Conservation (phyloP, 108 stramenopile species). For the Nitzschia putrida region DNA sequence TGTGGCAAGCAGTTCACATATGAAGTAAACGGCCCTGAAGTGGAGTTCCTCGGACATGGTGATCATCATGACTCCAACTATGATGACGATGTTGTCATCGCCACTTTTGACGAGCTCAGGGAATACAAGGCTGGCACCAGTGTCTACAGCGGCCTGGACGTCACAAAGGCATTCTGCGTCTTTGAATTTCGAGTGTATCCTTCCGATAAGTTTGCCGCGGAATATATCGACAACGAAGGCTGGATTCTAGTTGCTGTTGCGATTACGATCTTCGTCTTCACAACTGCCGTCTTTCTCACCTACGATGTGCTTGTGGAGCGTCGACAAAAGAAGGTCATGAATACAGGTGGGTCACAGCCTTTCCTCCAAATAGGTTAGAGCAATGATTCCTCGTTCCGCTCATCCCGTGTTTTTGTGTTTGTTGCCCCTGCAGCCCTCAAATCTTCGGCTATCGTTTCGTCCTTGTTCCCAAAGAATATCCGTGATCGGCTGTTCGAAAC, state of each 20-base stretch:
- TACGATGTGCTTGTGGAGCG: slow-evolving; percentile 14
- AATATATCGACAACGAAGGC: too few relatives aligned
- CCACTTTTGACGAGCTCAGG: too few relatives aligned
- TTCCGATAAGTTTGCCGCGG: too few relatives aligned
- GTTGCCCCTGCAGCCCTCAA: neutral
- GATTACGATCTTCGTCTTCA: slow-evolving; percentile 1
- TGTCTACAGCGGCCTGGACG: too few relatives aligned
- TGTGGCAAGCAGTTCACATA: neutral
- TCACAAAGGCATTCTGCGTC: too few relatives aligned
- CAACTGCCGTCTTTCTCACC: neutral
- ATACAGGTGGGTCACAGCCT: neutral
- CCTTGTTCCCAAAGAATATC: slow-evolving; percentile 29
- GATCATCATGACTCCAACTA: slow-evolving; percentile 5
- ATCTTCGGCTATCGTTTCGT: slow-evolving; percentile 3
- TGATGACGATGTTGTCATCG: neutral
- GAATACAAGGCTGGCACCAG: neutral
- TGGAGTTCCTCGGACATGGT: neutral
- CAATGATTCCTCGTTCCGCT: too few relatives aligned
- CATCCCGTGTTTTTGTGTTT: too few relatives aligned
- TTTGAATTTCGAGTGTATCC: too few relatives aligned
- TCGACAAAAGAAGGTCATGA: neutral
- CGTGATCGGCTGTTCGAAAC: slow-evolving; percentile 21
- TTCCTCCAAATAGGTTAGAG: neutral
- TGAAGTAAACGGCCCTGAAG: neutral
- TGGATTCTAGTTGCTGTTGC: too few relatives aligned